Evolutionary conservation across 208 protist genomes (phyloP), one percentile per base, ranked within the genome.

Genomic region (Sergeia podlipaevii): DNA sequence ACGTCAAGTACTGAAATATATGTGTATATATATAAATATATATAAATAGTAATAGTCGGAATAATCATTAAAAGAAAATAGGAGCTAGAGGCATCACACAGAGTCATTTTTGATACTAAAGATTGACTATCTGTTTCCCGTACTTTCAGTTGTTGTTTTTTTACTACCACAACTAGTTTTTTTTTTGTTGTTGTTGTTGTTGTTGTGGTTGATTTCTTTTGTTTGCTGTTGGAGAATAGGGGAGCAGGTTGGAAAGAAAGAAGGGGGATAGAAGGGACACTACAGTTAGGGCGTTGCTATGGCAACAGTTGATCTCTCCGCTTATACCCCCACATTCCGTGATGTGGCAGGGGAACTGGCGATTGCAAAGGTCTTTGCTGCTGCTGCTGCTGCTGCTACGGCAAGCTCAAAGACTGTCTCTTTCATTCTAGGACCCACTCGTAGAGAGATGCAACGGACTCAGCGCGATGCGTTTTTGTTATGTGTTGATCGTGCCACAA

Each of bases 401-500:
- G 8, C 48, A 3, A 32, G 21, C n/a, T n/a, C n/a, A n/a, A n/a
- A n/a, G n/a, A n/a, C n/a, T n/a, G n/a, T n/a, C n/a, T n/a, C n/a
- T n/a, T n/a, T n/a, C n/a, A n/a, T n/a, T n/a, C n/a, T n/a, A n/a
- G n/a, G n/a, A n/a, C n/a, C n/a, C n/a, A n/a, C n/a, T n/a, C n/a
- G n/a, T n/a, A n/a, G n/a, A n/a, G n/a, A n/a, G n/a, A 60, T 11
- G 11, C 27, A 29, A 15, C 48, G 62, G 7, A 34, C 38, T n/a
- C 52, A 49, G 21, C 41, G 44, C 24, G 88, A 91, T 51, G 55
- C 34, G n/a, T 65, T 88, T 29, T 53, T 84, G 20, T 74, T 72
- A 2, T 90, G 77, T 51, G 69, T 92, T 17, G 88, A 95, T 56
- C 80, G 88, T 3, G 64, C 80, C 1, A 65, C 85, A n/a, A 18